Evolutionary conservation across 352 stramenopile species (phyloP).

Genomic region (Phytophthora pinifolia): DNA sequence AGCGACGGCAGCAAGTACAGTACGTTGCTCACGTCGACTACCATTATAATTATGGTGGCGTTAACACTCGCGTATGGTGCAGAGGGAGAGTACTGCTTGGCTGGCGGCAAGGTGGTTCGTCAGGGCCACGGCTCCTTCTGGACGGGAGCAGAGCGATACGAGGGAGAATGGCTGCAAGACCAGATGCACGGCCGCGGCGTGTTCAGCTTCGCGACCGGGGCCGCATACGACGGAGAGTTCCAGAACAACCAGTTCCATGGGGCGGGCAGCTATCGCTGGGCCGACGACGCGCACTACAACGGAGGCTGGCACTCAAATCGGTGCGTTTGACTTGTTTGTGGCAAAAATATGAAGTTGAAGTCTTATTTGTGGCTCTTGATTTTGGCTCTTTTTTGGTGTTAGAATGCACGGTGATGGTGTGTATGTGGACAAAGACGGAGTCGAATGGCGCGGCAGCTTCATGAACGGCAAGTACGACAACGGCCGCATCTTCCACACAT

Average conservation of each 20-base stretch:
- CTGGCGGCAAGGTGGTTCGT: conserved; percentile 43
- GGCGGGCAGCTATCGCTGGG: conserved; percentile 61
- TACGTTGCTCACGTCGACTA: conserved; percentile 18
- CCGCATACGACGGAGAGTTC: conserved; percentile 79
- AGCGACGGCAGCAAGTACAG: conserved; percentile 64
- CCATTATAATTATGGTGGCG: conserved; percentile 2
- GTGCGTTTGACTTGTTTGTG: conserved; percentile 24
- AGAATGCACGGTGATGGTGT: conserved; percentile 76
- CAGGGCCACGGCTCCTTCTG: conserved; percentile 51
- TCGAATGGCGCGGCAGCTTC: conserved; percentile 68
- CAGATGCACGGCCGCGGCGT: conserved; percentile 67
- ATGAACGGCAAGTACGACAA: conserved; percentile 88
- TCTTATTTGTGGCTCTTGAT: conserved; percentile 14
- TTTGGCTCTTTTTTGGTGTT: conserved; percentile 25
- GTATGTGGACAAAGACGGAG: conserved; percentile 77
- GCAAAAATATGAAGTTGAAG: conserved; percentile 4
- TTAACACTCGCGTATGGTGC: conserved; percentile 1
- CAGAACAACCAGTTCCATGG: conserved; percentile 62
- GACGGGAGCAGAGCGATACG: conserved; percentile 65
- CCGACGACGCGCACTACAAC: conserved; percentile 63
- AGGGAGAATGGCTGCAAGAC: conserved; percentile 62
- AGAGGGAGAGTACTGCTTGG: conserved; percentile 51
- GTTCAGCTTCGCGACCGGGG: conserved; percentile 70
- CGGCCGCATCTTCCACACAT: conserved; percentile 70
- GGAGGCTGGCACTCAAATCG: conserved; percentile 58